phyloP scores from a whole-genome alignment of 495 filamentous ascomycete genomes.

The Aspergillus leporis region DNA sequence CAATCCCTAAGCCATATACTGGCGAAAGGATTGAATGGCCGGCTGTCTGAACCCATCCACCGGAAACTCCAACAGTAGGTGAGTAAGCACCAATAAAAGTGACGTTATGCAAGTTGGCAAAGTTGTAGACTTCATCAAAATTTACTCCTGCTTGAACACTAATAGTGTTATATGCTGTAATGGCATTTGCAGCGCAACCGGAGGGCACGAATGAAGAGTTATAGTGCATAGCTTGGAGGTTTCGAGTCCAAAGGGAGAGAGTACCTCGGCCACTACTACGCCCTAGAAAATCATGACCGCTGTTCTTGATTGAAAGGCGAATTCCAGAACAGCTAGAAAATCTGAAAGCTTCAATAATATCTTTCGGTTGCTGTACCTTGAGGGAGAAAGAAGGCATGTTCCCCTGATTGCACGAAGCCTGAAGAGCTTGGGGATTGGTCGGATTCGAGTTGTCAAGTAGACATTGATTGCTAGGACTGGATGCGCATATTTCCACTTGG shows the following conservation, averaged over 20 bases:
- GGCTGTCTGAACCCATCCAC: conserved; percentile 44
- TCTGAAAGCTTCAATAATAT: conserved; percentile 19
- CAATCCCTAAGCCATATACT: conserved; percentile 46
- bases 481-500: conserved; percentile 40
- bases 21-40: conserved; percentile 43
- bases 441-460: conserved; percentile 32
- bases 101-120: conserved; percentile 29
- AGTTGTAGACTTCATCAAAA: conserved; percentile 46
- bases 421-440: conserved; percentile 18
- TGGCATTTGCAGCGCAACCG: conserved; percentile 41
- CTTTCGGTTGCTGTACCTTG: conserved; percentile 14
- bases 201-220: conserved; percentile 15
- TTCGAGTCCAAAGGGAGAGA: conserved; percentile 55
- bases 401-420: conserved; percentile 20
- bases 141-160: conserved; percentile 54
- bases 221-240: conserved; percentile 33
- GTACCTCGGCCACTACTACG: conserved; percentile 53
- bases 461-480: conserved; percentile 38
- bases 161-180: conserved; percentile 40
- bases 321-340: conserved; percentile 20
- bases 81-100: conserved; percentile 28
- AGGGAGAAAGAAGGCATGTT: conserved; percentile 24
- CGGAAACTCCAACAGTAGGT: conserved; percentile 28
- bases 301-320: conserved; percentile 53
- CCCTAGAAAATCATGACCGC: conserved; percentile 53